Evolutionary conservation across 192 early-diverging fungal genomes (phyloP), one percentile per base, ranked within the genome.

Genomic region (Rhizoclosmatium sp.): DNA sequence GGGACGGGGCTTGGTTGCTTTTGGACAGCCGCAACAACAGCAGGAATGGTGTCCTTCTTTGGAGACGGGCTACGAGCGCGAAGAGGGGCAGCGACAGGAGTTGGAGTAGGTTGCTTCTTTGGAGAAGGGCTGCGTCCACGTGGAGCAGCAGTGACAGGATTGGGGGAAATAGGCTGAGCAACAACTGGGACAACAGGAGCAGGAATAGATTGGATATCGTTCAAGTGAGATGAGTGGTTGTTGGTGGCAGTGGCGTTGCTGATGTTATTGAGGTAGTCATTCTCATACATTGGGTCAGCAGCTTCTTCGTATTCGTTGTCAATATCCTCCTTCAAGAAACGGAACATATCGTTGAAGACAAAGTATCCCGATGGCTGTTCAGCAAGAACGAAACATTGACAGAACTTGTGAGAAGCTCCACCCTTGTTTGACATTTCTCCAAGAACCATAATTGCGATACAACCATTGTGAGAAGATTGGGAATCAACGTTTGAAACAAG

Each of bases 341-440:
- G 93, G 88, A 98, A 93, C 71, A 98, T 96, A 81, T 97, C 95
- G 79, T 96, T 96, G 85, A 93, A 84, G 40, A 98, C 95, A 80
- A 94, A 97, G 85, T 95, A 98, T n/a, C 95, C 95, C 60, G 88
- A 88, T 21, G 92, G 92, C 82, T 96, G 96, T 82, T 93, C 88
- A 58, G 93, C 97, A 64, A 98, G 85, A 75, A 96, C 91, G 83
- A 98, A 97, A 41, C 96, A 95, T 79, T 97, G 97, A 44, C 89
- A 92, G 80, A 98, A 98, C 80, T 95, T 94, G 85, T 93, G 93
- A 47, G 92, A 90, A 16, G 92, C 78, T 59, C 90, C 90, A 58
- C 88, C 91, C 69, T 91, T 90, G 89, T 95, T 95, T 78, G 95
- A 93, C 90, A 97, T 93, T 82, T 96, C 93, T 48, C 97, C 97